These are phyloP conservation scores for Flagelloscypha sp. DNA, from an alignment of 768 basidiomycete genomes.

Conservation along the genomic window DNA sequence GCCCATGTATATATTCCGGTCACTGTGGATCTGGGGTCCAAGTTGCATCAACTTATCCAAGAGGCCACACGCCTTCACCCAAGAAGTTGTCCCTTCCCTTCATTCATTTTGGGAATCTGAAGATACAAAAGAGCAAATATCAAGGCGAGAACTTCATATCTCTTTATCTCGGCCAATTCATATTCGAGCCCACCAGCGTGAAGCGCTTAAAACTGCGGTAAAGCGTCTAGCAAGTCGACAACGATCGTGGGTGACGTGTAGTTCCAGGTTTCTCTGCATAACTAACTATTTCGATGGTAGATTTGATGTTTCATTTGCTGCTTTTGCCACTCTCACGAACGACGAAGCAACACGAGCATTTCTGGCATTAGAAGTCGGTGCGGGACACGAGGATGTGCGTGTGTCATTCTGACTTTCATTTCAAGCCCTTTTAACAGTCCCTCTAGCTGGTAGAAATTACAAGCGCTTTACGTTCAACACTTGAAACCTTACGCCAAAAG, in stretches of 20 bases:
- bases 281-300: conserved; percentile 27
- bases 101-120: conserved; percentile 31
- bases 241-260: conserved; percentile 32
- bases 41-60: conserved; percentile 38
- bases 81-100: conserved; percentile 35
- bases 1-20: conserved; percentile 72
- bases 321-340: conserved; percentile 63
- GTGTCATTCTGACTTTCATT: neutral
- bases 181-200: conserved; percentile 70
- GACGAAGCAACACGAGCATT: conserved; percentile 80
- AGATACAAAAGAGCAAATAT: conserved; percentile 9
- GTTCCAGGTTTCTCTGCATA: conserved; percentile 2
- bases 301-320: conserved; percentile 65
- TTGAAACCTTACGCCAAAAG: conserved; percentile 60
- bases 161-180: conserved; percentile 81
- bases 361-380: conserved; percentile 73
- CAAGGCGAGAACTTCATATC: conserved; percentile 56
- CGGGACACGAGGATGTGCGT: conserved; percentile 68
- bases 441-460: conserved; percentile 53
- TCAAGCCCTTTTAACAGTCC: conserved; percentile 4
- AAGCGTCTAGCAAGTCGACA: conserved; percentile 39
- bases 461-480: conserved; percentile 46
- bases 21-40: conserved; percentile 30
- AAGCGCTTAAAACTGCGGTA: conserved; percentile 60
- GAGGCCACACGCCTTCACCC: conserved; percentile 38